Evolutionary conservation across 2,329 filamentous ascomycete species (phyloP).

Genomic region (Cladosporium halotolerans): DNA sequence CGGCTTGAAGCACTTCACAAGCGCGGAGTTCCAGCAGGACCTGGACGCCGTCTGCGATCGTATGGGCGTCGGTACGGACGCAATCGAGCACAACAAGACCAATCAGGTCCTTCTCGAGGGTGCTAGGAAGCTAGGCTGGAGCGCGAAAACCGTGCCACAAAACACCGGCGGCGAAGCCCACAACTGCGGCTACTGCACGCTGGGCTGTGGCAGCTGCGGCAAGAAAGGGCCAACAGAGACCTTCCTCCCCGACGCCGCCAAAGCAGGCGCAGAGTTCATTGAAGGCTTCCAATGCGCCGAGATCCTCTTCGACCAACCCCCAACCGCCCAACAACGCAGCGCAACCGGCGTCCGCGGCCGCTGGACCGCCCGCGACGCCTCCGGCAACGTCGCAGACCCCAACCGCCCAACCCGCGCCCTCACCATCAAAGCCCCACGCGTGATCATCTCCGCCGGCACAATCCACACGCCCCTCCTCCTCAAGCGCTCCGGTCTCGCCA

Average conservation of each 20-base stretch:
- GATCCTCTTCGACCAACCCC: slow-evolving; percentile 59
- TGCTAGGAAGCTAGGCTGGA: slow-evolving; percentile 65
- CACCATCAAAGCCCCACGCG: slow-evolving; percentile 69
- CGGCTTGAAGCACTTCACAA: slow-evolving; percentile 68
- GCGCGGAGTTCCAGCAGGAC: slow-evolving; percentile 66
- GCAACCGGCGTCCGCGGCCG: slow-evolving; percentile 66
- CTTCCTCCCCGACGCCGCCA: slow-evolving; percentile 73
- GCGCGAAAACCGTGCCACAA: slow-evolving; percentile 63
- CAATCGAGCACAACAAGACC: slow-evolving; percentile 64
- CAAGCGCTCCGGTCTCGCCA: slow-evolving; percentile 71
- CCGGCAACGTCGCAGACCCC: slow-evolving; percentile 51
- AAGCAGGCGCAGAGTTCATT: slow-evolving; percentile 71
- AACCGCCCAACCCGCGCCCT: slow-evolving; percentile 54
- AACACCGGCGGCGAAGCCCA: slow-evolving; percentile 71
- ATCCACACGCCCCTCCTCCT: slow-evolving; percentile 73
- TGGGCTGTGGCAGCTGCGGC: slow-evolving; percentile 56
- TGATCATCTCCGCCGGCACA: slow-evolving; percentile 71
- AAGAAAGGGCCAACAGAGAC: slow-evolving; percentile 74
- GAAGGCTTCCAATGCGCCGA: slow-evolving; percentile 72
- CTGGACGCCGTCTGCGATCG: slow-evolving; percentile 71
- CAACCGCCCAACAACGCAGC: slow-evolving; percentile 42
- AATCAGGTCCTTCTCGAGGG: slow-evolving; percentile 72
- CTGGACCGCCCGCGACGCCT: slow-evolving; percentile 66
- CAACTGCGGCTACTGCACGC: slow-evolving; percentile 60
- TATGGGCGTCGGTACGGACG: slow-evolving; percentile 66